These are phyloP conservation scores for Bocquillonia castaneifolia DNA, from an alignment of 441 rosid species.

Conservation along the genomic window DNA sequence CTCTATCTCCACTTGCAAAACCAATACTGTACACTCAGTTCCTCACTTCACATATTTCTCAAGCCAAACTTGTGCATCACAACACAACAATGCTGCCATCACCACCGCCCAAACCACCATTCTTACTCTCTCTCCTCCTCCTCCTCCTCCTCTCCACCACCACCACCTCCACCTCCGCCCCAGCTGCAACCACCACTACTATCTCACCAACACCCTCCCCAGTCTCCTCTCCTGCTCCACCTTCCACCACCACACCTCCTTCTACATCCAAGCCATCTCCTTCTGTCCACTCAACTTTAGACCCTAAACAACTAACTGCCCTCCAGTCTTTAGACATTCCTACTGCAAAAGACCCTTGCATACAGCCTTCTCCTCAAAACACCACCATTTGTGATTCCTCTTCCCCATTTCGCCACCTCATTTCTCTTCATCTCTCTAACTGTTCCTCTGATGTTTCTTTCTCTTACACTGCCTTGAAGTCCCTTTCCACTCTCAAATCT, in stretches of 20 bases:
- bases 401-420: slow-evolving; percentile 69
- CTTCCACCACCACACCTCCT: slow-evolving; percentile 20
- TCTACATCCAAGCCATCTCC: slow-evolving; percentile 22
- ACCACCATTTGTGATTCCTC: slow-evolving; percentile 52
- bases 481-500: slow-evolving; percentile 66
- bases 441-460: slow-evolving; percentile 69
- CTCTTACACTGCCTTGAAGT: slow-evolving; percentile 71
- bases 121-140: slow-evolving; percentile 20
- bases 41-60: not conserved
- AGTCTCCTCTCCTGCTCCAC: slow-evolving; percentile 15
- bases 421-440: slow-evolving; percentile 65
- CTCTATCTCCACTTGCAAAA: slow-evolving; percentile 3
- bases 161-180: slow-evolving; percentile 20
- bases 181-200: slow-evolving; percentile 12
- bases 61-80: not conserved
- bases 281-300: slow-evolving; percentile 45
- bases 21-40: not conserved
- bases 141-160: slow-evolving; percentile 25
- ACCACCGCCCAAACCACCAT: slow-evolving; percentile 16
- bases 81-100: slow-evolving; percentile 13
- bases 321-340: slow-evolving; percentile 72
- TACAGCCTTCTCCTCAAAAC: slow-evolving; percentile 35
- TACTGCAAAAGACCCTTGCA: slow-evolving; percentile 59
- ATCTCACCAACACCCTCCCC: slow-evolving; percentile 15
- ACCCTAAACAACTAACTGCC: slow-evolving; percentile 78